Conservation (phyloP, 2,329 filamentous ascomycete species). For the Fusarium xylarioides region DNA sequence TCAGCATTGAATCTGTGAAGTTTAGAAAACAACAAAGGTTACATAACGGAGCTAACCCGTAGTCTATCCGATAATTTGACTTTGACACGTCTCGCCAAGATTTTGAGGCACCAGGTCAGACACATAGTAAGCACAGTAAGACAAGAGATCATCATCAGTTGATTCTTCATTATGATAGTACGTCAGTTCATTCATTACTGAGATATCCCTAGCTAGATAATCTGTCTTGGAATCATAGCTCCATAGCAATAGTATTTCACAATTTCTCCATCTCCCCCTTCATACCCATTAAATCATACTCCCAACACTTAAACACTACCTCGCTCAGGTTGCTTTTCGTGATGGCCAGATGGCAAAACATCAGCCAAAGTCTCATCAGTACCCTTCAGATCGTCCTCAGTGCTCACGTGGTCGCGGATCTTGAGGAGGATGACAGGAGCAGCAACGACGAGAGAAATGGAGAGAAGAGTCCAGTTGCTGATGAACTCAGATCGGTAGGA, state of each 20-base stretch:
- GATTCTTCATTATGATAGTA: not conserved
- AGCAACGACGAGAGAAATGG: slow-evolving; percentile 77
- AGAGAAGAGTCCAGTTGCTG: slow-evolving; percentile 76
- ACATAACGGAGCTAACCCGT: not conserved
- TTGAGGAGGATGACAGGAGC: slow-evolving; percentile 80
- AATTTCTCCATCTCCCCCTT: not conserved
- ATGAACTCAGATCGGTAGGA: slow-evolving; percentile 78
- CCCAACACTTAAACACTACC: not conserved
- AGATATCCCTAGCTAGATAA: not conserved
- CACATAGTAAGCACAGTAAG: not conserved
- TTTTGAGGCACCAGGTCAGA: not conserved
- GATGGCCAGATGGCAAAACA: slow-evolving; percentile 54
- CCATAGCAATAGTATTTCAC: not conserved
- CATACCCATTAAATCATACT: not conserved
- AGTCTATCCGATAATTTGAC: not conserved
- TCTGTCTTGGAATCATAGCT: not conserved
- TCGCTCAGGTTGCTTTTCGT: slow-evolving; percentile 24
- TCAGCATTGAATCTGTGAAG: fast-evolving
- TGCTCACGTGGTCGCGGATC: slow-evolving; percentile 80
- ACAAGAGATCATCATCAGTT: not conserved
- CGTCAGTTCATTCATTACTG: slow-evolving; percentile 9
- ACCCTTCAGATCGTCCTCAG: slow-evolving; percentile 86
- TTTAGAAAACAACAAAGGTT: not conserved
- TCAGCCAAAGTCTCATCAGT: slow-evolving; percentile 84
- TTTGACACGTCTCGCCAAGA: not conserved